A percentile compares a stretch with the other conserved stretches of the same genome.
Evolutionary conservation across 441 rosid genomes (phyloP).

Genomic region (Omphalea diandra): DNA sequence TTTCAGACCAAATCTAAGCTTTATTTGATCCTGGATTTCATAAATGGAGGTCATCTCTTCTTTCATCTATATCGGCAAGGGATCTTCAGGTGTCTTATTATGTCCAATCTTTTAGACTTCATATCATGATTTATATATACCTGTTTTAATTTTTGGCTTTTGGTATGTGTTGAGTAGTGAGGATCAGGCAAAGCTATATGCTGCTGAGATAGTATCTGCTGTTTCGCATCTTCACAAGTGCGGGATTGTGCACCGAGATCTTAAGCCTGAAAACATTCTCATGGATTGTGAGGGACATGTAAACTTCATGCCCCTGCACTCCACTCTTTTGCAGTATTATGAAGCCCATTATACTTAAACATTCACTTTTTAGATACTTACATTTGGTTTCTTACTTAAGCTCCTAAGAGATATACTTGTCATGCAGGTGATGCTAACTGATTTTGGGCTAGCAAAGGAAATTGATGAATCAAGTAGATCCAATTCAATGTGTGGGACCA

Average conservation of each 20-base stretch:
- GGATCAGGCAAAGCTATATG: constrained; percentile 72
- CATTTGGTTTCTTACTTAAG: constrained; percentile 3
- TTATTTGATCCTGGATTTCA: constrained; percentile 71
- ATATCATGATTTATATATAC: not conserved
- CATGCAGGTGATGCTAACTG: constrained; percentile 67
- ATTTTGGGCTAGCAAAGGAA: constrained; percentile 77
- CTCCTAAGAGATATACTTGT: constrained; percentile 7
- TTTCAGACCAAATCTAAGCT: constrained; percentile 71
- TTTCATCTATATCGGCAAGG: constrained; percentile 77
- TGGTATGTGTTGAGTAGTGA: constrained; percentile 42
- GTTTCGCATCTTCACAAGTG: constrained; percentile 72
- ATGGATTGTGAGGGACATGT: constrained; percentile 72
- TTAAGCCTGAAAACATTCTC: constrained; percentile 78
- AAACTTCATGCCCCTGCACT: constrained; percentile 24
- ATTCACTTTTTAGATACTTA: not conserved
- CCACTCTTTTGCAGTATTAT: constrained; percentile 7
- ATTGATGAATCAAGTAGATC: constrained; percentile 65
- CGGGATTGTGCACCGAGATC: constrained; percentile 73
- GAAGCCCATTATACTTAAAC: not conserved
- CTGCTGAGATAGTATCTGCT: constrained; percentile 79
- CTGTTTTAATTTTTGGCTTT: constrained; percentile 23
- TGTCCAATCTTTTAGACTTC: constrained; percentile 11
- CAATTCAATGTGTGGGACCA: constrained; percentile 78
- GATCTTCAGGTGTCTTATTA: constrained; percentile 52
- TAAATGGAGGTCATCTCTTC: constrained; percentile 81